Evolutionary conservation across 2,329 filamentous ascomycete species (phyloP).

Genomic region (Colletotrichum trifolii): DNA sequence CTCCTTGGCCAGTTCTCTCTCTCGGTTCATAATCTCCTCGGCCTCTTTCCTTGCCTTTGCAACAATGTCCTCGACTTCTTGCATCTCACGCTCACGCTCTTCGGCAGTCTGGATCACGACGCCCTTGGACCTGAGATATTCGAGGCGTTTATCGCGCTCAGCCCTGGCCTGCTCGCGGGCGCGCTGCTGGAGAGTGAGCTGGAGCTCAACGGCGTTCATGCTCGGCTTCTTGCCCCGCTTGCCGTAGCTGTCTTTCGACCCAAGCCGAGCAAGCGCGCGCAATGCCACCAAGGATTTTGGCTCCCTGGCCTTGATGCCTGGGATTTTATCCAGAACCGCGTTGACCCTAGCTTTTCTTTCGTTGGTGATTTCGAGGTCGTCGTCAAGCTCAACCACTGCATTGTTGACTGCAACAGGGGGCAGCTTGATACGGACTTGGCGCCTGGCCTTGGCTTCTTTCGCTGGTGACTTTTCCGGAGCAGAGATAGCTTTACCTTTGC

Average conservation of each 20-base stretch:
- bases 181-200: conserved; percentile 73
- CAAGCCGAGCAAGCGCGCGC: conserved; percentile 79
- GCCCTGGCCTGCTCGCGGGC: conserved; percentile 83
- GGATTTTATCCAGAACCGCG: conserved; percentile 77
- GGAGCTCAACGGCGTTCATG: conserved; percentile 78
- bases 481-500: conserved; percentile 55
- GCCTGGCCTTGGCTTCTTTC: conserved; percentile 50
- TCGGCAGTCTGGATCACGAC: conserved; percentile 86
- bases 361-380: conserved; percentile 72
- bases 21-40: conserved; percentile 79
- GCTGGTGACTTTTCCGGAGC: conserved; percentile 32
- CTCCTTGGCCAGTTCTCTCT: conserved; percentile 79
- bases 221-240: conserved; percentile 57
- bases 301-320: conserved; percentile 71
- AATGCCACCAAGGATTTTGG: conserved; percentile 73
- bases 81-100: conserved; percentile 84
- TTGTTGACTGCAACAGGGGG: conserved; percentile 53
- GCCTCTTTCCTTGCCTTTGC: conserved; percentile 86
- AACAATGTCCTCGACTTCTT: conserved; percentile 88
- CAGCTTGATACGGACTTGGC: conserved; percentile 63
- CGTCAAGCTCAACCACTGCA: conserved; percentile 59
- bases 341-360: conserved; percentile 63
- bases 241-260: conserved; percentile 62
- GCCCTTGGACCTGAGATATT: conserved; percentile 81
- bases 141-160: conserved; percentile 81